These are phyloP conservation scores for Tylopilus vinaceipallidus DNA, from an alignment of 768 basidiomycete genomes.

Conservation along the genomic window DNA sequence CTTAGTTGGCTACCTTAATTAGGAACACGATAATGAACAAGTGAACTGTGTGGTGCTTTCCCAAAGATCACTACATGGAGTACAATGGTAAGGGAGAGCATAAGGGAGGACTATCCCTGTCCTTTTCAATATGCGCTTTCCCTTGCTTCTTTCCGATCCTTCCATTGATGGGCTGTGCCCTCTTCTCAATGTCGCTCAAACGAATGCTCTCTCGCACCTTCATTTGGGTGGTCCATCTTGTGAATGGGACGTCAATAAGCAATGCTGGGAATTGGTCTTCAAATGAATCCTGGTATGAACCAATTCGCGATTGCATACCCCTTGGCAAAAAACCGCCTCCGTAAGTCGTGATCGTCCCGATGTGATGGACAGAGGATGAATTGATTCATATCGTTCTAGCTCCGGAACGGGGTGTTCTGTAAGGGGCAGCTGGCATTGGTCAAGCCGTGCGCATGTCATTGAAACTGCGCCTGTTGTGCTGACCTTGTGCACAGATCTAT, in stretches of 20 bases:
- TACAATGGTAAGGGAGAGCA: constrained; percentile 2
- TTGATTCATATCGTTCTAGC: constrained; percentile 7
- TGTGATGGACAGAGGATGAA: not conserved
- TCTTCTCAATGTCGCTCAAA: constrained; percentile 3
- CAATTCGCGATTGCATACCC: constrained; percentile 9
- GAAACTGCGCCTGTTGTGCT: not conserved
- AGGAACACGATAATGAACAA: constrained; percentile 3
- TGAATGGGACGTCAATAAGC: constrained; percentile 8
- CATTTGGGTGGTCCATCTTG: constrained; percentile 5
- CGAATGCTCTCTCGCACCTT: not conserved
- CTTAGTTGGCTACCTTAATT: not conserved
- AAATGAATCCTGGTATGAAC: constrained; percentile 18
- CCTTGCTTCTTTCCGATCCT: constrained; percentile 1
- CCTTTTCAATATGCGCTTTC: not conserved
- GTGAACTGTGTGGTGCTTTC: not conserved
- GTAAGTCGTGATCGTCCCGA: constrained; percentile 9
- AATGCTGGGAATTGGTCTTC: constrained; percentile 11
- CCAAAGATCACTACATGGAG: not conserved
- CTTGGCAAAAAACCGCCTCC: constrained; percentile 2
- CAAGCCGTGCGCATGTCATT: constrained; percentile 7
- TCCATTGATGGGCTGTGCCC: constrained; percentile 4
- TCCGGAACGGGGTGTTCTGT: constrained; percentile 6
- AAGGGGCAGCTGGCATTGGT: constrained; percentile 16
- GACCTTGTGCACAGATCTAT: constrained; percentile 9
- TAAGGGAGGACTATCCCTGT: not conserved